These are phyloP conservation scores for Botryotinia calthae DNA, from an alignment of 2,329 filamentous ascomycete species.

Conservation along the genomic window DNA sequence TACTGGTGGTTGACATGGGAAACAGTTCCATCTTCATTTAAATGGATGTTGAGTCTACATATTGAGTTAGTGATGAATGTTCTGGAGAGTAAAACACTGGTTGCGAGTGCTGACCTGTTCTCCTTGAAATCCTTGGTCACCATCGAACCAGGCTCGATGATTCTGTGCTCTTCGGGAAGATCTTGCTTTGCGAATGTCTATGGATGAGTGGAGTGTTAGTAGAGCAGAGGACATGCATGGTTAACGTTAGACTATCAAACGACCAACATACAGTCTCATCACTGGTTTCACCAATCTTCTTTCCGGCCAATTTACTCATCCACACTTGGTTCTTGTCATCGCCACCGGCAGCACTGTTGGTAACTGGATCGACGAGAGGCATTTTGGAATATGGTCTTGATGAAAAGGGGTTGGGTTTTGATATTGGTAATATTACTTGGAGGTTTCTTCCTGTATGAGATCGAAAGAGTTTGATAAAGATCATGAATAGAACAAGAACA, in stretches of 20 bases:
- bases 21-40: constrained; percentile 60
- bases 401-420: constrained; percentile 22
- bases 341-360: constrained; percentile 43
- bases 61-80: constrained; percentile 11
- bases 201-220: not conserved
- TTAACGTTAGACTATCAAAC: not conserved
- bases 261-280: constrained; percentile 51
- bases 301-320: constrained; percentile 61
- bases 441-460: not conserved
- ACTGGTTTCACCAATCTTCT: constrained; percentile 55
- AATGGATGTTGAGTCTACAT: constrained; percentile 57
- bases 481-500: not conserved
- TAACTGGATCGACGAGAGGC: constrained; percentile 63
- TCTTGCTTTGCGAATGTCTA: constrained; percentile 61
- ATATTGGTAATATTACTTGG: not conserved
- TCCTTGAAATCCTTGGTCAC: constrained; percentile 55
- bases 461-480: constrained; percentile 13
- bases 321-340: constrained; percentile 51
- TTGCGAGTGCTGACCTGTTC: constrained; percentile 31
- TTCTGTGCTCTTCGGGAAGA: constrained; percentile 54
- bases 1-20: constrained; percentile 53
- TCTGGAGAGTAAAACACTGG: not conserved
- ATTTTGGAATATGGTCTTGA: constrained; percentile 44
- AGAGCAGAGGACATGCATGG: not conserved
- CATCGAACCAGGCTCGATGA: constrained; percentile 56